Percentiles rank a stretch among this genome's conserved stretches.
These are phyloP conservation scores for Microdochium nivale DNA, from an alignment of 2,329 filamentous ascomycete genomes.

Conservation along the genomic window DNA sequence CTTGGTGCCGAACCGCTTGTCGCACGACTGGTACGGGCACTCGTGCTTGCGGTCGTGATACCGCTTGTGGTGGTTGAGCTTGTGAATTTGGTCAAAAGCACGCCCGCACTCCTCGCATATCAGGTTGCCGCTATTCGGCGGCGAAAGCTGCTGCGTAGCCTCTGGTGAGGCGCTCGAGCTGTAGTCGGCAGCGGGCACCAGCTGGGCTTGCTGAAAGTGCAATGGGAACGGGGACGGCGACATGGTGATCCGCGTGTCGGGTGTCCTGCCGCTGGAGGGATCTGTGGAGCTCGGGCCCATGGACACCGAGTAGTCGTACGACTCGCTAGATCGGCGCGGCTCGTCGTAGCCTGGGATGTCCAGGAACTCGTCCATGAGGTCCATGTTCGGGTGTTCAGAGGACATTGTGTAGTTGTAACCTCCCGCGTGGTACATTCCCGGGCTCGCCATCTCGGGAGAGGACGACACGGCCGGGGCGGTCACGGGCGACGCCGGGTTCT, in stretches of 20 bases:
- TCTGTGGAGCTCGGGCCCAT: constrained; percentile 15
- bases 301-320: constrained; percentile 14
- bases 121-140: constrained; percentile 7
- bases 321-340: constrained; percentile 17
- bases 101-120: constrained; percentile 34
- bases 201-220: neutral
- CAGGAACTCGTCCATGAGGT: neutral
- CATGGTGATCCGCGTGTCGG: constrained; percentile 19
- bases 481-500: constrained; percentile 19
- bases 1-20: constrained; percentile 51
- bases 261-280: constrained; percentile 20
- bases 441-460: neutral
- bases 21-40: constrained; percentile 34
- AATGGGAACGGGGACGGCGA: constrained; percentile 18
- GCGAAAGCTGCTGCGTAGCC: constrained; percentile 11
- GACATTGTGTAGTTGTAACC: neutral
- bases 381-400: neutral
- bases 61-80: constrained; percentile 53
- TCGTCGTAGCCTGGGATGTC: constrained; percentile 15
- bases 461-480: neutral
- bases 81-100: constrained; percentile 48
- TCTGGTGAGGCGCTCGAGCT: constrained; percentile 16
- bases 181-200: constrained; percentile 11
- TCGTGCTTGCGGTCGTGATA: constrained; percentile 50
- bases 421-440: neutral